Evolutionary conservation across 169 alveolate species (phyloP), one percentile per base, ranked within the genome.

Genomic region (Perkinsus marinus): DNA sequence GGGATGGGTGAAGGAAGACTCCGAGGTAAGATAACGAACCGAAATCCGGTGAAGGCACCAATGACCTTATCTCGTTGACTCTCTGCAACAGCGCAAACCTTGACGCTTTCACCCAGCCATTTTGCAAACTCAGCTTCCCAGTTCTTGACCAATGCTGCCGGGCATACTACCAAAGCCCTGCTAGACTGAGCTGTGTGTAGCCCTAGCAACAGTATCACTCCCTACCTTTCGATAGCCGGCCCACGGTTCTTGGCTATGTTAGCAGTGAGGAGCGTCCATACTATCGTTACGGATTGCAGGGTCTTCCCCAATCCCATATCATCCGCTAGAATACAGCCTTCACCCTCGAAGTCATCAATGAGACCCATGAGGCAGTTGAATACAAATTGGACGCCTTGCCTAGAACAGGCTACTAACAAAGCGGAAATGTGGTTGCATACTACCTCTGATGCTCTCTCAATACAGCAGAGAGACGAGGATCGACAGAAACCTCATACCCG

Each of bases 231-330:
- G 0, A 43, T 34, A 37, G 89, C 91, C n/a, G 39, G 41, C 91
- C 95, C 95, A n/a, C 98, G 97, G 38, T 92, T 95, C 41, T 96
- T 96, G 93, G 95, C 94, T 34, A 95, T 91, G 22, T 98, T 98
- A 68, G 96, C 98, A 22, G 95, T 96, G 57, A 97, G 94, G 39
- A 97, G 94, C 30, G 98, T 97, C 97, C 98, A 96, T 91, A 97
- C 94, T 19, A 97, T 95, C 3, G 98, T 95, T 38, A 97, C 96
- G 39, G 98, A 96, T 91, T 97, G 98, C 46, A 97, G 92, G 0
- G 98, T 97, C 92, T 97, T 97, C 6, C 98, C 98, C 36, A 97
- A 94, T n/a, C 97, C 98, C 98, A 97, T 97, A 92, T 97, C 98
- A 91, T 97, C 98, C 16, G 98, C 98, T 39, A 97, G 94, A 39